These are phyloP conservation scores for Linderniella brevidens DNA, from an alignment of 257 asterid species.

Conservation along the genomic window DNA sequence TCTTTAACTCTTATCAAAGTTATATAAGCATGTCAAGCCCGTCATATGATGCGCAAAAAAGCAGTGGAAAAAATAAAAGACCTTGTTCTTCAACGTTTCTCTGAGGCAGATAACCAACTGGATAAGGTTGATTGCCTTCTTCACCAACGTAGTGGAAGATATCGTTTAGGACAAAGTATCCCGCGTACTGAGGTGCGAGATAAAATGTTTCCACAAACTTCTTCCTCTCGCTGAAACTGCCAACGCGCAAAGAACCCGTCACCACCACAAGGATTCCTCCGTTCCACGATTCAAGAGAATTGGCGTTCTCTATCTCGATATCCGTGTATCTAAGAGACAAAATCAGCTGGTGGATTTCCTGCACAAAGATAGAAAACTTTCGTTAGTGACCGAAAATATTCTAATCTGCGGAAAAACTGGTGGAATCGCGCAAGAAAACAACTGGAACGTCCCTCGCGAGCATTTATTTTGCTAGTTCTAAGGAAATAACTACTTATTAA, in stretches of 20 bases:
- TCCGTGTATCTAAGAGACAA: slow-evolving; percentile 59
- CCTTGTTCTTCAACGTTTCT: slow-evolving; percentile 67
- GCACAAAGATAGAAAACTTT: slow-evolving; percentile 15
- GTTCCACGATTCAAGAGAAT: slow-evolving; percentile 90
- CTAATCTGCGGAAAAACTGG: neutral
- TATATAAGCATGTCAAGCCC: neutral
- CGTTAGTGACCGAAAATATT: neutral
- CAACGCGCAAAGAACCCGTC: slow-evolving; percentile 53
- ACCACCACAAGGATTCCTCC: slow-evolving; percentile 91
- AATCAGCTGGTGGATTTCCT: slow-evolving; percentile 78
- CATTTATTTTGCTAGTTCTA: too few species aligned
- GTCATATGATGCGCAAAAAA: slow-evolving; percentile 1
- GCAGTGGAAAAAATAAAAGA: slow-evolving; percentile 11
- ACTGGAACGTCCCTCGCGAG: too few species aligned
- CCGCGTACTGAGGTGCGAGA: slow-evolving; percentile 95
- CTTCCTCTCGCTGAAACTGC: slow-evolving; percentile 50
- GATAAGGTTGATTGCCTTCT: slow-evolving; percentile 54
- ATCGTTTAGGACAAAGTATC: slow-evolving; percentile 77
- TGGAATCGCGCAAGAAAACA: too few species aligned
- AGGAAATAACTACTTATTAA: too few species aligned
- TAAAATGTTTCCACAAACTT: slow-evolving; percentile 82
- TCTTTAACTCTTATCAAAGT: neutral
- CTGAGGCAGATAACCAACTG: slow-evolving; percentile 51
- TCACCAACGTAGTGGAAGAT: slow-evolving; percentile 77
- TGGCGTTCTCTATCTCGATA: slow-evolving; percentile 78